Evolutionary conservation across 2,329 filamentous ascomycete genomes (phyloP).

Genomic region (Trichoderma sp.): DNA sequence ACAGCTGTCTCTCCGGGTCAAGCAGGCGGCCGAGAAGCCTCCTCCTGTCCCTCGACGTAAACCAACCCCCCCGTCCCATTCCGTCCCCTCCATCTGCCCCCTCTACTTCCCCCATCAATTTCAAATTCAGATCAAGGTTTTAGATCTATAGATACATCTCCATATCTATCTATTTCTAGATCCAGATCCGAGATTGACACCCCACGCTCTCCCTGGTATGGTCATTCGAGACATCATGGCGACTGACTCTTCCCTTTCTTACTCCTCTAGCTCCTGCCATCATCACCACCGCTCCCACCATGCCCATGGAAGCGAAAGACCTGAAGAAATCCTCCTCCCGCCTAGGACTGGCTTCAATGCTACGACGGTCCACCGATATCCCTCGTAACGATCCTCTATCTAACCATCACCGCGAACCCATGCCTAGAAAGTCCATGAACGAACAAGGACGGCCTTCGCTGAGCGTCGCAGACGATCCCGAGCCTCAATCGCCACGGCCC

Average conservation of each 20-base stretch:
- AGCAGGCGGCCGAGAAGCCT: slow-evolving; percentile 59
- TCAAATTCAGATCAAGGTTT: not conserved
- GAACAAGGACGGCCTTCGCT: slow-evolving; percentile 33
- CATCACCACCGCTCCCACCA: slow-evolving; percentile 87
- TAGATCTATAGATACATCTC: not conserved
- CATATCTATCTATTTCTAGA: not conserved
- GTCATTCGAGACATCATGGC: slow-evolving; percentile 22
- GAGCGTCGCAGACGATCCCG: slow-evolving; percentile 57
- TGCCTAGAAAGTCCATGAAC: slow-evolving; percentile 39
- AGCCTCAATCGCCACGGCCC: slow-evolving; percentile 43
- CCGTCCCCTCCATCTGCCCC: not conserved
- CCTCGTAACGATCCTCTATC: slow-evolving; percentile 31
- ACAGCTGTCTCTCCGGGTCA: slow-evolving; percentile 74
- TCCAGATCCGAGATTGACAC: not conserved
- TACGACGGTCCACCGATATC: slow-evolving; percentile 52
- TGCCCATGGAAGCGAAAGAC: slow-evolving; percentile 60
- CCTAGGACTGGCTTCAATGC: slow-evolving; percentile 51
- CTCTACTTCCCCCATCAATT: not conserved
- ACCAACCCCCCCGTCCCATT: slow-evolving; percentile 5
- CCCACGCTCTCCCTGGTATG: slow-evolving; percentile 1
- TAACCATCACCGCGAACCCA: not conserved
- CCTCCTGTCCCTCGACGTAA: slow-evolving; percentile 58
- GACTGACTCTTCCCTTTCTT: slow-evolving; percentile 27
- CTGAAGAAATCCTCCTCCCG: slow-evolving; percentile 56
- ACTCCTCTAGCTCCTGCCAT: slow-evolving; percentile 61